A percentile compares a stretch with the other conserved stretches of the same genome.
phyloP scores from a whole-genome alignment of 192 early-diverging fungal species.

The Coemansia sp. region DNA sequence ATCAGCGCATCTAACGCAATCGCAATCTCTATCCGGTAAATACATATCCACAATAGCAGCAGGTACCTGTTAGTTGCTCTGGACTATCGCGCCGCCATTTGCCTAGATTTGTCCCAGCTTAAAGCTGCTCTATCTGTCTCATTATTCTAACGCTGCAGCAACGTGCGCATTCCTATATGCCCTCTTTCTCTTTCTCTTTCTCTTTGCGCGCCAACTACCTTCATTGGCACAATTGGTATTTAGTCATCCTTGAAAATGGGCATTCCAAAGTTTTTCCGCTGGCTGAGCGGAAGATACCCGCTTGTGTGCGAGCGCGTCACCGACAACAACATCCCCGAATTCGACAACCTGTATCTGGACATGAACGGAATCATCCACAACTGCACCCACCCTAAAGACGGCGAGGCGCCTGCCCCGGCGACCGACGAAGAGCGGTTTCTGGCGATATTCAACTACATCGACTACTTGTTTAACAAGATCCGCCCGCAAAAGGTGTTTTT shows the following conservation, averaged over 20 bases:
- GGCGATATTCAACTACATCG: conserved; percentile 94
- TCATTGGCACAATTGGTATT: no score
- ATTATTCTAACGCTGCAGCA: no score
- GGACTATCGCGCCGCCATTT: no score
- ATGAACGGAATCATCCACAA: conserved; percentile 99
- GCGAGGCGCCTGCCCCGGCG: conserved; percentile 79
- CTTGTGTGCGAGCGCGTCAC: conserved; percentile 86
- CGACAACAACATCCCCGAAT: conserved; percentile 91
- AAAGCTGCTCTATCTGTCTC: no score
- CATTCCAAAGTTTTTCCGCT: conserved; percentile 94
- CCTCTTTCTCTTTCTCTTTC: neutral
- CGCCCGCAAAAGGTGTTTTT: conserved; percentile 93
- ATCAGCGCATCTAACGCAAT: neutral
- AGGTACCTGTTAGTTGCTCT: neutral
- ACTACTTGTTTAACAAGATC: conserved; percentile 87
- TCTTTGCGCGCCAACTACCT: no score
- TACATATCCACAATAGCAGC: neutral
- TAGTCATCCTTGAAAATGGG: conserved; percentile 56
- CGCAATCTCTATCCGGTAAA: neutral
- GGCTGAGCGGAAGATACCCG: conserved; percentile 97
- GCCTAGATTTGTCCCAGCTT: no score
- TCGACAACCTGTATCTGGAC: conserved; percentile 97
- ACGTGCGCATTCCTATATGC: neutral
- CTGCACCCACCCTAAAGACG: conserved; percentile 92
- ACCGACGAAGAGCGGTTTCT: conserved; percentile 94